Evolutionary conservation across 2,329 filamentous ascomycete species (phyloP).

Genomic region (Periconia sp.): DNA sequence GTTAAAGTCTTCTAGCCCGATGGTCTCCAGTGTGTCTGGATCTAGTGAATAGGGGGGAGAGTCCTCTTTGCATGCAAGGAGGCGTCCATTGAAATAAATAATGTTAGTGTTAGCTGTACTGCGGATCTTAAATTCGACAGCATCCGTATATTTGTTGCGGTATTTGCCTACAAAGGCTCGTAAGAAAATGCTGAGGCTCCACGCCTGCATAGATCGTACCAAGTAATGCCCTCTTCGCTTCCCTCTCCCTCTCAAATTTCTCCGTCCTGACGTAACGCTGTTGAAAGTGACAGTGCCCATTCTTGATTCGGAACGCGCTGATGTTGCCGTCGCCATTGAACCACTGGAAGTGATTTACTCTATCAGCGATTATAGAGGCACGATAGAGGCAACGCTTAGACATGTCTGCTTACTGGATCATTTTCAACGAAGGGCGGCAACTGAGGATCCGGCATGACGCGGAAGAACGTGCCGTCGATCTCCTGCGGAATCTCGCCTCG

Average conservation of each 20-base stretch:
- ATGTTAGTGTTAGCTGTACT: slow-evolving; percentile 38
- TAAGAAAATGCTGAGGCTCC: too few species aligned
- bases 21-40: slow-evolving; percentile 19
- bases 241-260: slow-evolving; percentile 47
- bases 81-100: slow-evolving; percentile 17
- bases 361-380: neutral
- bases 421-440: slow-evolving; percentile 20
- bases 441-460: slow-evolving; percentile 32
- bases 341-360: slow-evolving; percentile 6
- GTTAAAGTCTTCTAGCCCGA: slow-evolving; percentile 16
- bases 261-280: slow-evolving; percentile 51
- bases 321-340: slow-evolving; percentile 52
- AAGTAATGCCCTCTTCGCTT: slow-evolving; percentile 38
- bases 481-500: slow-evolving; percentile 17
- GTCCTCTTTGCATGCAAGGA: slow-evolving; percentile 23
- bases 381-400: too few species aligned
- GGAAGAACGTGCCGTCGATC: slow-evolving; percentile 25
- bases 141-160: slow-evolving; percentile 49
- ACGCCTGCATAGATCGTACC: neutral
- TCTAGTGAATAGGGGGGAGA: slow-evolving; percentile 20
- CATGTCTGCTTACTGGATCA: slow-evolving; percentile 9
- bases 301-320: slow-evolving; percentile 43
- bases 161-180: too few species aligned
- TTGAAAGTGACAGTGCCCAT: slow-evolving; percentile 44
- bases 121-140: slow-evolving; percentile 38